These are phyloP conservation scores for Crithidia sp. DNA, from an alignment of 208 protist genomes.

Conservation along the genomic window DNA sequence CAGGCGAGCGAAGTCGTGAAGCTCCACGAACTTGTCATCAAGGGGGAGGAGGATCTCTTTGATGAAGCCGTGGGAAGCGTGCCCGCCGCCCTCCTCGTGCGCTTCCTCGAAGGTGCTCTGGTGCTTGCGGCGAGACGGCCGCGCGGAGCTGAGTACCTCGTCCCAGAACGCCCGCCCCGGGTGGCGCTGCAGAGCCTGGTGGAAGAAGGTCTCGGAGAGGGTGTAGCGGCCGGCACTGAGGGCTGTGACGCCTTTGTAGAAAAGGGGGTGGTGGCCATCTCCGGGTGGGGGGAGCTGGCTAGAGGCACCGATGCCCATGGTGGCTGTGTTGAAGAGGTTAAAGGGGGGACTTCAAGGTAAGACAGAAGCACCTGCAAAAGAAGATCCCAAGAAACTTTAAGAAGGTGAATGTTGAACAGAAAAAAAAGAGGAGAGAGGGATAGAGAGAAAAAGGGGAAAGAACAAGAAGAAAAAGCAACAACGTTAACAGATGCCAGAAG, in stretches of 20 bases:
- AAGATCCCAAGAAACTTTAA: too few relatives aligned
- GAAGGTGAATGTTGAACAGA: too few relatives aligned
- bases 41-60: constrained; percentile 15
- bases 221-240: constrained; percentile 17
- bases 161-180: background rate
- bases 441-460: too few relatives aligned
- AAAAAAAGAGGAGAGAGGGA: too few relatives aligned
- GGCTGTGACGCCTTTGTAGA: constrained; percentile 18
- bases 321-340: background rate
- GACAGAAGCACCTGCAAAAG: too few relatives aligned
- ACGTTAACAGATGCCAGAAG: too few relatives aligned
- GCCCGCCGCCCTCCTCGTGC: background rate
- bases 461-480: too few relatives aligned
- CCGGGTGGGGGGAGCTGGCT: background rate
- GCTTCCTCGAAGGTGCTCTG: background rate
- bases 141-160: background rate
- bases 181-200: constrained; percentile 19
- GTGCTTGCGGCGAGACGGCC: background rate
- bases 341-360: background rate
- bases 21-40: constrained; percentile 12
- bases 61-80: background rate
- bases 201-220: constrained; percentile 31
- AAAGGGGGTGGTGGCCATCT: constrained; percentile 17
- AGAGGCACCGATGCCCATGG: background rate
- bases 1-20: constrained; percentile 27